Evolutionary conservation across 2,329 filamentous ascomycete species (phyloP), one percentile per base, ranked within the genome.

Genomic region (Cladophialophora exuberans): DNA sequence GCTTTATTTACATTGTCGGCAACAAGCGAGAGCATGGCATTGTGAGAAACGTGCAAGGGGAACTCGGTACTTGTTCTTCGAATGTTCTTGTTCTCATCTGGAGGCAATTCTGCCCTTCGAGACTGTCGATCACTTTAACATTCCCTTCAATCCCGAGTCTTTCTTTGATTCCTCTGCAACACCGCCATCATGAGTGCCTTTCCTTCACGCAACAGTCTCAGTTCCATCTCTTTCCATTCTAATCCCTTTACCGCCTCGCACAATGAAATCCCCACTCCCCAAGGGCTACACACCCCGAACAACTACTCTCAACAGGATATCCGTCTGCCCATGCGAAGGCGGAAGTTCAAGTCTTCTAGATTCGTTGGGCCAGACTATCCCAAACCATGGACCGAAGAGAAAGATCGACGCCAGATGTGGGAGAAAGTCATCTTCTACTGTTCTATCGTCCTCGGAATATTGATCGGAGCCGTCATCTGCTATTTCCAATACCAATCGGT

Each of bases 321-420:
- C 2, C 47, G 4, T 11, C 10, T 25, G 10, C 22, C 20, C 20
- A 18, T 22, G 7, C 20, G 43, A 13, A 22, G 42, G 23, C 41
- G 50, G 20, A 53, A 53, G 31, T 53, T 53, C 41, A 46, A 33
- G 25, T 47, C 50, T 11, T 53, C 50, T 15, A 17, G 50, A 4
- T 47, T 45, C 30, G 18, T 13, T 23, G 50, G 50, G 2, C 6
- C 50, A 20, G 50, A 53, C 15, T 53, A 53, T 20, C 50, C 90
- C 68, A 87, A 89, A 73, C 87, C 89, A 11, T 94, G 89, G 89
- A 72, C 87, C 30, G 73, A 81, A 17, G 85, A 85, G 67, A 83
- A 77, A 52, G 86, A 92, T 62, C 85, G 87, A 10, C 87, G 85
- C 69, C 87, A 92, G 78, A 93, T 90, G 75, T 94, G 89, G 89